A percentile compares a stretch with the other conserved stretches of the same genome.
Conservation (phyloP, 371 early-diverging fungal genomes). For the Parasitella parasitica region DNA sequence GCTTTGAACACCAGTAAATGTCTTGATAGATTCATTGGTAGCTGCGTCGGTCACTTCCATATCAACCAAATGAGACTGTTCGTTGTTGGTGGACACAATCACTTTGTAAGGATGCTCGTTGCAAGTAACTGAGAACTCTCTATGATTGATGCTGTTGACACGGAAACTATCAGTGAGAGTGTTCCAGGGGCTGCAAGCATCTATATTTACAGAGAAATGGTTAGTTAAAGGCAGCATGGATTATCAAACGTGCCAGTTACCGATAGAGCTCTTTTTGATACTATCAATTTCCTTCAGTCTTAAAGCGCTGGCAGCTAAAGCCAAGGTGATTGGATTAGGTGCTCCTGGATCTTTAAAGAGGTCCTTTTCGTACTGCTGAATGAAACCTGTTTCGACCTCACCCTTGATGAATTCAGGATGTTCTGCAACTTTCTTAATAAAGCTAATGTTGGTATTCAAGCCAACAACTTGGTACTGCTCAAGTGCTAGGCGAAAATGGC, state of each 20-base stretch:
- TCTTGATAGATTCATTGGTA: constrained; percentile 25
- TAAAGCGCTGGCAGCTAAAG: constrained; percentile 72
- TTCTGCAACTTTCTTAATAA: constrained; percentile 75
- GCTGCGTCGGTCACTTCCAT: constrained; percentile 27
- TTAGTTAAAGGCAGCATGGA: neutral
- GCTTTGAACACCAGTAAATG: constrained; percentile 28
- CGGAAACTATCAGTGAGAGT: constrained; percentile 54
- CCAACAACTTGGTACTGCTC: constrained; percentile 88
- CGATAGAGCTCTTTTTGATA: constrained; percentile 25
- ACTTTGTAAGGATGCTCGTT: constrained; percentile 33
- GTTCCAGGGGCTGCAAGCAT: constrained; percentile 62
- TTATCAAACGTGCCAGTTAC: constrained; percentile 1
- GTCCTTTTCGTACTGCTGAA: constrained; percentile 71
- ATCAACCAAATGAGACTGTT: constrained; percentile 25
- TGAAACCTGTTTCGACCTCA: constrained; percentile 94
- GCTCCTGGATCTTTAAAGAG: constrained; percentile 60
- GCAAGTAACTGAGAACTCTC: constrained; percentile 32
- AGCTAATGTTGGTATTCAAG: constrained; percentile 89
- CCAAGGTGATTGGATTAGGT: constrained; percentile 60
- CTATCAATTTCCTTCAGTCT: constrained; percentile 51
- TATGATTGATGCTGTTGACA: constrained; percentile 51
- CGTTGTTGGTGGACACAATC: constrained; percentile 16
- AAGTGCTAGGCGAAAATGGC: constrained; percentile 78
- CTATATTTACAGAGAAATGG: neutral
- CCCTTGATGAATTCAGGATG: constrained; percentile 87